phyloP scores from a whole-genome alignment of 352 stramenopile genomes.

The Phytophthora pluvialis region DNA sequence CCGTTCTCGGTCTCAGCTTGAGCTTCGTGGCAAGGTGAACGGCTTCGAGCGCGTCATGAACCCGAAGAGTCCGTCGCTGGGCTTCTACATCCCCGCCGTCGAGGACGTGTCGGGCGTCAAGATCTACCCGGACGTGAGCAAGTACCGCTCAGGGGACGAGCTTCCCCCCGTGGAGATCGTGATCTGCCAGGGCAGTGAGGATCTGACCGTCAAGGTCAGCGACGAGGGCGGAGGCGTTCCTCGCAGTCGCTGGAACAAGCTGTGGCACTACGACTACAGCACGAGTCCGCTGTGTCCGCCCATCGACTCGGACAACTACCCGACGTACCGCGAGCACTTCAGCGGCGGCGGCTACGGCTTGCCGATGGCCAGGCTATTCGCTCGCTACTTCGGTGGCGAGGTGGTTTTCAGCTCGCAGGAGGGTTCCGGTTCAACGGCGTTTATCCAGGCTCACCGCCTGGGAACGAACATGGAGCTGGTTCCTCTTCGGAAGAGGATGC shows the following conservation, averaged over 20 bases:
- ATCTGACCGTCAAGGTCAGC: constrained; percentile 97
- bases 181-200: constrained; percentile 95
- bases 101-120: constrained; percentile 58
- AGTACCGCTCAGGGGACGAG: constrained; percentile 52
- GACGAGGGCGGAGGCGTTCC: constrained; percentile 98
- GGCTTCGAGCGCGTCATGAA: constrained; percentile 66
- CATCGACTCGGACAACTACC: constrained; percentile 67
- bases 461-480: constrained; percentile 73
- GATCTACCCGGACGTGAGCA: constrained; percentile 69
- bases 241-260: constrained; percentile 94
- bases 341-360: constrained; percentile 96
- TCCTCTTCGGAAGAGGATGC: constrained; percentile 29
- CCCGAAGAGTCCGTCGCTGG: constrained; percentile 55
- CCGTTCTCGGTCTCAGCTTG: constrained; percentile 51
- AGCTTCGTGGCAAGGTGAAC: constrained; percentile 43
- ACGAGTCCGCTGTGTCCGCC: constrained; percentile 82
- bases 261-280: constrained; percentile 99
- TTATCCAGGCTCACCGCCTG: constrained; percentile 75
- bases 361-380: constrained; percentile 91
- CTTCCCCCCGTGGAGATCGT: constrained; percentile 96
- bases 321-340: constrained; percentile 82
- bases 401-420: constrained; percentile 98
- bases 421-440: constrained; percentile 95
- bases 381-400: constrained; percentile 98
- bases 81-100: constrained; percentile 67